Base-by-base conservation (phyloP, 2,329 filamentous ascomycete genomes). In the Pestalotiopsis sp. region DNA sequence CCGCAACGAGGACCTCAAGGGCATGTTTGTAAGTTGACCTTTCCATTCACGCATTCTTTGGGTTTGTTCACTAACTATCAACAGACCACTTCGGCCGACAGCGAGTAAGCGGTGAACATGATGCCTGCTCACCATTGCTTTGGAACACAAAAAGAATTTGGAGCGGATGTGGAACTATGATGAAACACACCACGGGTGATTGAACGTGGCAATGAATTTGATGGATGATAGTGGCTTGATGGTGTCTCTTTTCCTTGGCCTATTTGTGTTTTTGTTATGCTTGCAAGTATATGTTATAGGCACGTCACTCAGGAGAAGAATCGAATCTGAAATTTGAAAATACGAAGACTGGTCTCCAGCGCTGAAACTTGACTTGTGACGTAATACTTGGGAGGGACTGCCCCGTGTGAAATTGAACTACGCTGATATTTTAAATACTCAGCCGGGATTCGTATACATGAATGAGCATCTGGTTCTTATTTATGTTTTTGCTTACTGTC, bases 311-410 rank as follows among this genome's bases (percentile, higher is more conserved):
- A 36, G 31, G 31, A 49, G 41, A 49, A 49, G 41, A 49, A 49
- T 49, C 13, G 41, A 49, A 49, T 49, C 13, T 49, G 41, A 49
- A 36, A 49, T 5, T 49, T 49, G 4, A 49, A 6, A n/a, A 49
- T 7, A 2, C 2, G 0, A 7, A 49, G n/a, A 6, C 4, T n/a
- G n/a, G 1, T n/a, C n/a, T n/a, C 3, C 4, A 6, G 14, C n/a
- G 41, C 41, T 49, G 7, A 49, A n/a, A 7, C 14, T 49, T 3
- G 14, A 49, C 14, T n/a, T 2, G 13, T 45, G 41, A 7, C 17
- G 6, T n/a, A 3, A 5, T 45, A 45, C 14, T 7, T n/a, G 4
- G 4, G 14, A n/a, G 14, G 1, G 41, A 45, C 6, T n/a, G 3
- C 17, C 41, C 7, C 1, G 14, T 6, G 3, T 45, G 0, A 14